Conservation (phyloP, 1,284 basidiomycete species). For the Neonothopanus nambi region DNA sequence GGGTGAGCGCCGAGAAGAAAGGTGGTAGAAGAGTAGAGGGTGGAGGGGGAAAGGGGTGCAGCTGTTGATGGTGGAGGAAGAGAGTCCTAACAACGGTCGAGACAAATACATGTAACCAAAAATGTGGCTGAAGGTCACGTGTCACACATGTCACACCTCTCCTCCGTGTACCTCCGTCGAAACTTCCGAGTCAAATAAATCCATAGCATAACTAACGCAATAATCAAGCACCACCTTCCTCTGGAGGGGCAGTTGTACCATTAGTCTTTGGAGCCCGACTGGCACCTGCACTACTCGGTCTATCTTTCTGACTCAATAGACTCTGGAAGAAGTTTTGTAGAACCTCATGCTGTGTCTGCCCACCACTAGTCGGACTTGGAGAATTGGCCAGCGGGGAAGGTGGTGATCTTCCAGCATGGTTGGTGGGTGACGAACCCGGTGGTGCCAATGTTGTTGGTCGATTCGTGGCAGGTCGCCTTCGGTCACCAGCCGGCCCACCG, state of each 20-base stretch:
- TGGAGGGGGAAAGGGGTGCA: too few relatives aligned
- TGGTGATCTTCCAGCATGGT: constrained; percentile 32
- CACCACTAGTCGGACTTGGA: constrained; percentile 27
- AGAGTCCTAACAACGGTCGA: too few relatives aligned
- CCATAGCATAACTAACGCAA: not conserved
- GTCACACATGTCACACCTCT: too few relatives aligned
- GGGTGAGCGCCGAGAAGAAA: too few relatives aligned
- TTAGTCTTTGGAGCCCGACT: constrained; percentile 29
- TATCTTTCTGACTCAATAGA: constrained; percentile 68
- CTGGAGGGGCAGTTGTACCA: constrained; percentile 18
- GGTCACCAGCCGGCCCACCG: constrained; percentile 20
- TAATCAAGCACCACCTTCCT: constrained; percentile 5
- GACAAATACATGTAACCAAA: too few relatives aligned
- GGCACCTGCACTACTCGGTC: constrained; percentile 26
- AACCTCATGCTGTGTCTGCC: constrained; percentile 78
- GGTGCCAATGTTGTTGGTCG: constrained; percentile 33
- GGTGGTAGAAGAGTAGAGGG: too few relatives aligned
- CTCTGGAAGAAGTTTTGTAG: constrained; percentile 87
- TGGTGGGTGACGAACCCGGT: constrained; percentile 29
- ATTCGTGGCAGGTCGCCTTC: constrained; percentile 18
- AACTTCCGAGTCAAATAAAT: not conserved
- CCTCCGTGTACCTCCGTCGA: too few relatives aligned
- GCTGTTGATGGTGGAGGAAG: too few relatives aligned
- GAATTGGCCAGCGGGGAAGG: constrained; percentile 43
- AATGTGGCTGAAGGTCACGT: too few relatives aligned